Evolutionary conservation across 2,329 filamentous ascomycete species (phyloP).

Genomic region (Sporothrix phasma): DNA sequence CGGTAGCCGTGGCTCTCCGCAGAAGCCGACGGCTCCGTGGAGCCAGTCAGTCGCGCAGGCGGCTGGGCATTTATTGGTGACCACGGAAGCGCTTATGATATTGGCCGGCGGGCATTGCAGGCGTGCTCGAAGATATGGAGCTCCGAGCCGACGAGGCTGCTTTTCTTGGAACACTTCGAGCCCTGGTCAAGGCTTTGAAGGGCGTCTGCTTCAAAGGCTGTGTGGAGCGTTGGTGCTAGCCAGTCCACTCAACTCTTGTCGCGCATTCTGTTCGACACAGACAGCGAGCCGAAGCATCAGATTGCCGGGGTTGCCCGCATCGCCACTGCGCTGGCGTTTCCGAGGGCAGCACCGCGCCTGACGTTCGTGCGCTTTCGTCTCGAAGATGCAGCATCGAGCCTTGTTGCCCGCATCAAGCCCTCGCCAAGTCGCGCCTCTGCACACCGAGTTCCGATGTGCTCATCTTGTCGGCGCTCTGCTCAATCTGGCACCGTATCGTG

Average conservation of each 20-base stretch:
- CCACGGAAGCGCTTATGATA: constrained; percentile 11
- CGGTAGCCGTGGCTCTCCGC: constrained; percentile 5
- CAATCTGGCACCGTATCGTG: constrained; percentile 6
- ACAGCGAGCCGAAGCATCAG: constrained; percentile 10
- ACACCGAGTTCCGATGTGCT: constrained; percentile 1
- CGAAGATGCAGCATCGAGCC: not conserved
- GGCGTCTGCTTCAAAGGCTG: not conserved
- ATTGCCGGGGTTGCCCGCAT: constrained; percentile 10
- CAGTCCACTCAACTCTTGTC: constrained; percentile 2
- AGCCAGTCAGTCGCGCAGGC: constrained; percentile 2
- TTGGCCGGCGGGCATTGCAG: constrained; percentile 12
- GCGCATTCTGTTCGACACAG: constrained; percentile 8
- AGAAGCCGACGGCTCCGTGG: not conserved
- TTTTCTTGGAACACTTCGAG: not conserved
- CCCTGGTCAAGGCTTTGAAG: not conserved
- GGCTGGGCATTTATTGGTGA: constrained; percentile 14
- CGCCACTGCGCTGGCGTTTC: constrained; percentile 10
- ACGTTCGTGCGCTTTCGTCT: not conserved
- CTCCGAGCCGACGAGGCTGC: not conserved
- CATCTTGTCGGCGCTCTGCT: constrained; percentile 10
- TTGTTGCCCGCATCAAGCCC: constrained; percentile 4
- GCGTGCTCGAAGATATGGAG: constrained; percentile 10
- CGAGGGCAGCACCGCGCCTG: not conserved
- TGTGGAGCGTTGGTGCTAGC: not conserved
- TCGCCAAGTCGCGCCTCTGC: constrained; percentile 7